Evolutionary conservation across 768 basidiomycete genomes (phyloP).

Genomic region (Boletus reticulatus): DNA sequence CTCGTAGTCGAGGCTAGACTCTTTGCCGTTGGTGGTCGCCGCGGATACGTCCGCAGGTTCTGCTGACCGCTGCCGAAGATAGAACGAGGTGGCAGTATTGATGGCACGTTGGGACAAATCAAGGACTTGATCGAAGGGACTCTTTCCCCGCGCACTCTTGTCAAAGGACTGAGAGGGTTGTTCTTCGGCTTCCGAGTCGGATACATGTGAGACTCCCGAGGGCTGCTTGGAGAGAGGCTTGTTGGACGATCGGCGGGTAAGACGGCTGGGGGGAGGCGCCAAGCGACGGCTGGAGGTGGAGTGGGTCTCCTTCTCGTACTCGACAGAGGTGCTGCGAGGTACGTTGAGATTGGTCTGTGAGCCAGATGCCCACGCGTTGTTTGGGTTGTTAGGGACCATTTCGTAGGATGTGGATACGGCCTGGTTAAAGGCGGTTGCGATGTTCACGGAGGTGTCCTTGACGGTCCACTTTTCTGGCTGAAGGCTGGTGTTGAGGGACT

Average conservation of each 20-base stretch:
- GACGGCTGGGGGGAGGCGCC: conserved; percentile 57
- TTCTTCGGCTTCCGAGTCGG: conserved; percentile 68
- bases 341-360: conserved; percentile 45
- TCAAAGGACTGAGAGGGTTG: conserved; percentile 28
- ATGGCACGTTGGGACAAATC: conserved; percentile 54
- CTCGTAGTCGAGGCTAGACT: conserved; percentile 72
- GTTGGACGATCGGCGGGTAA: conserved; percentile 30
- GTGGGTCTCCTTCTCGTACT: conserved; percentile 69
- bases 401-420: conserved; percentile 49
- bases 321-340: conserved; percentile 75
- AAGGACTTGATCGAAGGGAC: conserved; percentile 61
- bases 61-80: conserved; percentile 59
- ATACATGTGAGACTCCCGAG: conserved; percentile 52
- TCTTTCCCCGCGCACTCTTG: conserved; percentile 55
- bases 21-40: conserved; percentile 37
- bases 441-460: conserved; percentile 84
- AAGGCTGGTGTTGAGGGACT: conserved; percentile 27
- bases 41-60: conserved; percentile 48
- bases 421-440: conserved; percentile 76
- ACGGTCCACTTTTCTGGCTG: conserved; percentile 71
- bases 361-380: conserved; percentile 66
- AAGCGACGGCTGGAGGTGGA: conserved; percentile 55
- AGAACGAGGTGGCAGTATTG: conserved; percentile 55
- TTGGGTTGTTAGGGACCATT: conserved; percentile 50
- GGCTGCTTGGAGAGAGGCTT: conserved; percentile 55